These are phyloP conservation scores for Priceomyces melissophilus DNA, from an alignment of 805 yeast genomes.

Conservation along the genomic window DNA sequence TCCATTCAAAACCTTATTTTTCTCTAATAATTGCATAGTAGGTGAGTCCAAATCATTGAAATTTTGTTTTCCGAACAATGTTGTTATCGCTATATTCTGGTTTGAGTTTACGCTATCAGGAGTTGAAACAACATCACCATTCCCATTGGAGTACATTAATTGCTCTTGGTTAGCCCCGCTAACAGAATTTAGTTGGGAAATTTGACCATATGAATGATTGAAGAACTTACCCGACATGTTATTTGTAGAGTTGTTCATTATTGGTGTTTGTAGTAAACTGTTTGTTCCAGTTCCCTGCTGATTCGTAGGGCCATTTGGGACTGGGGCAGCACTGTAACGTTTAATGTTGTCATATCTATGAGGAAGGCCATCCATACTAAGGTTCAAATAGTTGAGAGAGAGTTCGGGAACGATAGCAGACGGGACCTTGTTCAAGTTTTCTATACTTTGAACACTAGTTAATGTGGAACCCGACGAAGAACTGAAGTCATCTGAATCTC, in stretches of 20 bases:
- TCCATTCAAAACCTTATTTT: background rate
- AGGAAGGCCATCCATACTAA: conserved; percentile 6
- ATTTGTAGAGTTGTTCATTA: conserved; percentile 24
- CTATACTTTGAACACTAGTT: too few relatives aligned
- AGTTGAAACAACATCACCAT: too few relatives aligned
- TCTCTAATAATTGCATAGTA: too few relatives aligned
- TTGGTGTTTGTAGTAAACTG: conserved; percentile 24
- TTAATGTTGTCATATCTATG: background rate
- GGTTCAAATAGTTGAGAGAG: conserved; percentile 10
- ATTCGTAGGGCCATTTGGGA: background rate
- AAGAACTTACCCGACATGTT: conserved; percentile 36
- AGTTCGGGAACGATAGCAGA: conserved; percentile 8
- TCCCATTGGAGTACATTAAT: background rate
- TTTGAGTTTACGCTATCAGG: too few relatives aligned
- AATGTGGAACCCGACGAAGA: too few relatives aligned
- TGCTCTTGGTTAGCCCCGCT: conserved; percentile 3
- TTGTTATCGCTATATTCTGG: too few relatives aligned
- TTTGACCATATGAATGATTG: conserved; percentile 23
- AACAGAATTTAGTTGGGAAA: background rate
- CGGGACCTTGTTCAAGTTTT: too few relatives aligned
- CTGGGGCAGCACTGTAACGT: background rate
- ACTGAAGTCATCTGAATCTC: too few relatives aligned
- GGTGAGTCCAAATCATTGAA: too few relatives aligned
- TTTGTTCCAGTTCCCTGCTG: background rate
- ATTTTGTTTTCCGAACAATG: too few relatives aligned